phyloP scores from a whole-genome alignment of 2,329 filamentous ascomycete species.

The Cercospora sp. region DNA sequence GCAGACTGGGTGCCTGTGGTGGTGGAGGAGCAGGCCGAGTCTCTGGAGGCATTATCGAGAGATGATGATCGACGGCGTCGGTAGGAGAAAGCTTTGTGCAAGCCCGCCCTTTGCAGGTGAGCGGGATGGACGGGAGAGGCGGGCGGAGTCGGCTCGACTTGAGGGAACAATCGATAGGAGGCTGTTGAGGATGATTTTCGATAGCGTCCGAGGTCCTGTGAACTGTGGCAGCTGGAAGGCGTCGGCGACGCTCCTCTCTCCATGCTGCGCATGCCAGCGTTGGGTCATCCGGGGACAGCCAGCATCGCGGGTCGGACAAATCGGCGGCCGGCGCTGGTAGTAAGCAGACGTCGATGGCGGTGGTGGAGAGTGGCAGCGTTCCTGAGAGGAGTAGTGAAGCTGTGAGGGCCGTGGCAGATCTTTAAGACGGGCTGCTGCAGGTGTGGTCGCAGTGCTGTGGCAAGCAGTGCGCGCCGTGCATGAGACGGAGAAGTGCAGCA shows the following conservation, averaged over 20 bases:
- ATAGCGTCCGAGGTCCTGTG: constrained; percentile 15
- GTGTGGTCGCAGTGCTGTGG: not conserved
- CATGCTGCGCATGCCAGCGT: constrained; percentile 13
- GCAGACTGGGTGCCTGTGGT: not conserved
- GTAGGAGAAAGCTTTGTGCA: constrained; percentile 21
- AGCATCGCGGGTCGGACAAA: constrained; percentile 1
- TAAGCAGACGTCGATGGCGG: not conserved
- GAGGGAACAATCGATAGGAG: constrained; percentile 34
- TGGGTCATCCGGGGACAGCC: not conserved
- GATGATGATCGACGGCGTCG: constrained; percentile 31
- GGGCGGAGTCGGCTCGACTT: constrained; percentile 32
- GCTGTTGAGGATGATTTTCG: constrained; percentile 16
- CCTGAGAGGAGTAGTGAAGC: not conserved
- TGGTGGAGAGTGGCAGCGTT: not conserved
- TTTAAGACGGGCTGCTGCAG: constrained; percentile 8
- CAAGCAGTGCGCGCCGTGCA: not conserved
- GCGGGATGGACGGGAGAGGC: constrained; percentile 30
- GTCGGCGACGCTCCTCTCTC: constrained; percentile 19
- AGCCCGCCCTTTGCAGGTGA: constrained; percentile 21
- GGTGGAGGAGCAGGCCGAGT: not conserved
- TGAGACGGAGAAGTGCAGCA: not conserved
- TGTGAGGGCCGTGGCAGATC: not conserved
- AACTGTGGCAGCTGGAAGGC: constrained; percentile 19
- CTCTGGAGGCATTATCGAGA: constrained; percentile 22
- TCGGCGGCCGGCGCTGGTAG: not conserved